Base-by-base conservation (phyloP, 2,329 filamentous ascomycete genomes). In the Ceratocystis albifundus region DNA sequence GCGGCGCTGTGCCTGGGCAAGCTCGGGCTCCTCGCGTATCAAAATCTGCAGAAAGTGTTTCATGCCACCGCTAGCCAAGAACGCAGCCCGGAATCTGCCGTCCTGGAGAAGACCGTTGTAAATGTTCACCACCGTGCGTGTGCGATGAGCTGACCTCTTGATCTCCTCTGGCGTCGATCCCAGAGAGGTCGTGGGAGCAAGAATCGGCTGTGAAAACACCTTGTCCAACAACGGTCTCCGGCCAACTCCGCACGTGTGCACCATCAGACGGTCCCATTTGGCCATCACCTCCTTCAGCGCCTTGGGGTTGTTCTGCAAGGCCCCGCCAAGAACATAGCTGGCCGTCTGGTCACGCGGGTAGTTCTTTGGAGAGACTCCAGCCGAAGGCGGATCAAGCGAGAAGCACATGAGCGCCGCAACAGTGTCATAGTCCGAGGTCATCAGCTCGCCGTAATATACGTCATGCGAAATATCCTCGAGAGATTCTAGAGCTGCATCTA, bases 401-500 rank as follows among this genome's bases (percentile, higher is more conserved):
- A 85, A 75, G 71, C 84, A 85, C 68, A 87, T 75, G 1, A 88
- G 77, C n/a, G 78, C 74, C 69, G 78, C 78, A 64, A 86, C 70
- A 1, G 80, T 80, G 1, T 79, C 78, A 2, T 76, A 71, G 69
- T 86, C 81, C 72, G 84, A 81, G 25, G 80, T 78, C 67, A 88
- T 80, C 72, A 86, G 82, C 20, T 85, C 76, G 8, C 86, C 86
- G 73, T 87, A 88, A 76, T 87, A 88, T 69, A 88, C 83, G 73
- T 88, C 86, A 73, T 88, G 85, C 0, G 85, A 81, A 32, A 87
- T 75, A 5, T 88, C 85, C 68, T 82, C 78, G n/a, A 88, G 78
- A 44, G 78, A 78, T 44, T 82, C 79, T 6, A 88, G 77, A 0
- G 82, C 81, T 10, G 75, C 75, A 50, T 81, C 79, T 15, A 84